Evolutionary conservation across 2,329 filamentous ascomycete genomes (phyloP).

Genomic region (Penicillium sp.): DNA sequence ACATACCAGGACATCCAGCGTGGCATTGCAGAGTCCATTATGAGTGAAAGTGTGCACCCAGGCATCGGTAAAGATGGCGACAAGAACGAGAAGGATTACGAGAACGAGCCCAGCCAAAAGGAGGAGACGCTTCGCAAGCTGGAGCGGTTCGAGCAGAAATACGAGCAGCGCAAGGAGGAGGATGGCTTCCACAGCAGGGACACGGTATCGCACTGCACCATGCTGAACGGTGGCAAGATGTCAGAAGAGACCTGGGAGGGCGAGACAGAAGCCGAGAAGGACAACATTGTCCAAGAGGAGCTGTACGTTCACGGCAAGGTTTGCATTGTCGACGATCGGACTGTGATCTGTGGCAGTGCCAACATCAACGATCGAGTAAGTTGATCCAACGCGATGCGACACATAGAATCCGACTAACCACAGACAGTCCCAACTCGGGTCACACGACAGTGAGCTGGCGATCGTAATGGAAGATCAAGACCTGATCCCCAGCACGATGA

Average conservation of each 20-base stretch:
- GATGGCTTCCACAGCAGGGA: constrained; percentile 46
- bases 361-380: constrained; percentile 66
- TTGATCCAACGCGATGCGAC: background rate
- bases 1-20: constrained; percentile 84
- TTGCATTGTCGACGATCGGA: constrained; percentile 75
- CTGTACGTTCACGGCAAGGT: constrained; percentile 94
- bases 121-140: constrained; percentile 34
- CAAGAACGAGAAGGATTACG: constrained; percentile 41
- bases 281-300: constrained; percentile 93
- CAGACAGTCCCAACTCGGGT: constrained; percentile 70
- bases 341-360: constrained; percentile 78
- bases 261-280: constrained; percentile 71
- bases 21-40: constrained; percentile 85
- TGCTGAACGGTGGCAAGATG: constrained; percentile 68
- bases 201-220: constrained; percentile 75
- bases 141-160: constrained; percentile 40
- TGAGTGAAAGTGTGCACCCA: constrained; percentile 69
- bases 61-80: constrained; percentile 48
- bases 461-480: constrained; percentile 81
- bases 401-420: constrained; percentile 4
- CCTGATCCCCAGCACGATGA: constrained; percentile 71
- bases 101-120: constrained; percentile 35
- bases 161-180: constrained; percentile 32
- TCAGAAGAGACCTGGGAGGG: constrained; percentile 77
- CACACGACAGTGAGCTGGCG: constrained; percentile 87